A percentile compares a stretch with the other conserved stretches of the same genome.
These are phyloP conservation scores for Eucalyptus virginea DNA, from an alignment of 345 rosid genomes.

Conservation along the genomic window DNA sequence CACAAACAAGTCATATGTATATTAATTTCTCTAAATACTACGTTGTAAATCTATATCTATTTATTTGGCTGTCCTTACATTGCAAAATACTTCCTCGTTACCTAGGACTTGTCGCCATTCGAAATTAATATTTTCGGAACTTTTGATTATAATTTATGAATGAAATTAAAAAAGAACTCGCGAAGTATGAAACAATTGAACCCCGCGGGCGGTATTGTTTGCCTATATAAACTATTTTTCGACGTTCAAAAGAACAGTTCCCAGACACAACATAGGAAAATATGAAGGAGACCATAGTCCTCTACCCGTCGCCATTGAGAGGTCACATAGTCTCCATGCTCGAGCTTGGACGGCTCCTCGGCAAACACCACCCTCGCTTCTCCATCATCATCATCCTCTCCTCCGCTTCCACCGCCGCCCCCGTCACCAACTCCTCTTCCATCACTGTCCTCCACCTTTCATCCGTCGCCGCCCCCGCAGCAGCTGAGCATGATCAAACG, in stretches of 20 bases:
- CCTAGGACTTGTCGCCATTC: too few relatives aligned
- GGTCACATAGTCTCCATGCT: neutral
- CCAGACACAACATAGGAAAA: neutral
- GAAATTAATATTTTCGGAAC: too few relatives aligned
- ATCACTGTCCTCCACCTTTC: slow-evolving; percentile 21
- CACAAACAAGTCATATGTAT: too few relatives aligned
- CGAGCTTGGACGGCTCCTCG: neutral
- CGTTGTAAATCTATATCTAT: too few relatives aligned
- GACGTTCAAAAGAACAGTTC: neutral
- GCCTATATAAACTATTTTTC: neutral
- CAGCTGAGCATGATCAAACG: neutral
- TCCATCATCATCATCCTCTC: neutral
- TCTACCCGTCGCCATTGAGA: neutral
- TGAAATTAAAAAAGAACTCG: neutral
- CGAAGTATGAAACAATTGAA: neutral
- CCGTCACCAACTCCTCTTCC: neutral
- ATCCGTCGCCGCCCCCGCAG: neutral
- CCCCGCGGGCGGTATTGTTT: neutral
- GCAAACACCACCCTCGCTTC: neutral
- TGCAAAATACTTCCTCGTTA: too few relatives aligned
- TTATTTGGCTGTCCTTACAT: too few relatives aligned
- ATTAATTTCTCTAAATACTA: too few relatives aligned
- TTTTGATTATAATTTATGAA: too few relatives aligned
- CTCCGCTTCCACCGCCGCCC: neutral
- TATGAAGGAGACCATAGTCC: neutral